A percentile compares a stretch with the other conserved stretches of the same genome.
Evolutionary conservation across 164 flowering plant genomes (phyloP).

Genomic region (Nymphaea thermarum): DNA sequence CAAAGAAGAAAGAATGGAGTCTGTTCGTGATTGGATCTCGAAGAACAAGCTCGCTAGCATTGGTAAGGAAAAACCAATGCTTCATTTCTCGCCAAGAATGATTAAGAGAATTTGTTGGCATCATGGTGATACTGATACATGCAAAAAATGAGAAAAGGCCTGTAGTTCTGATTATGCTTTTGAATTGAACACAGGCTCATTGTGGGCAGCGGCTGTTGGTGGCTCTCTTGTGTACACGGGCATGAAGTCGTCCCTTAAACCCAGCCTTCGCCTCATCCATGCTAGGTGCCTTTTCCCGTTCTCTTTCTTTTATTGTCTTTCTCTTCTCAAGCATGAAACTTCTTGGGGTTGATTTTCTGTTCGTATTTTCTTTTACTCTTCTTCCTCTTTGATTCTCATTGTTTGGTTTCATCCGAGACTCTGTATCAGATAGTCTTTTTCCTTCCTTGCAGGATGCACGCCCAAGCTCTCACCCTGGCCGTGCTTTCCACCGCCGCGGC

Average conservation of each 20-base stretch:
- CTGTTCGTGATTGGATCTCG: slow-evolving; percentile 51
- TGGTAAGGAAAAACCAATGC: slow-evolving; percentile 22
- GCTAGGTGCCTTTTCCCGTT: slow-evolving; percentile 35
- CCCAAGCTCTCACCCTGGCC: slow-evolving; percentile 72
- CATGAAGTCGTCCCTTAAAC: slow-evolving; percentile 37
- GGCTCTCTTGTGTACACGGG: slow-evolving; percentile 47
- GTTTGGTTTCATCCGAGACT: background rate
- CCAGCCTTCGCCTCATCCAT: slow-evolving; percentile 76
- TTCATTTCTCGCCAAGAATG: background rate
- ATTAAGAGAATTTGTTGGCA: background rate
- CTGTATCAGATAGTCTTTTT: background rate
- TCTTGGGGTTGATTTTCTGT: too few species aligned
- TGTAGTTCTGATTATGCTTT: background rate
- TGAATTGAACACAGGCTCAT: slow-evolving; percentile 23
- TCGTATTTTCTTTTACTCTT: background rate
- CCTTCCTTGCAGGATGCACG: slow-evolving; percentile 54
- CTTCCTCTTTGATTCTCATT: background rate
- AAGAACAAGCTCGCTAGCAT: slow-evolving; percentile 76
- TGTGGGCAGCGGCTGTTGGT: slow-evolving; percentile 73
- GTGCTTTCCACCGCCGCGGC: slow-evolving; percentile 69
- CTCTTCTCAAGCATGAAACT: background rate
- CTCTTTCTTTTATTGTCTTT: background rate
- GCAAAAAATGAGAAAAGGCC: background rate
- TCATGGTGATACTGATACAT: background rate
- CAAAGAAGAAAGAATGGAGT: background rate